phyloP scores from a whole-genome alignment of 257 asterid genomes.

The Solanum sejunctum region DNA sequence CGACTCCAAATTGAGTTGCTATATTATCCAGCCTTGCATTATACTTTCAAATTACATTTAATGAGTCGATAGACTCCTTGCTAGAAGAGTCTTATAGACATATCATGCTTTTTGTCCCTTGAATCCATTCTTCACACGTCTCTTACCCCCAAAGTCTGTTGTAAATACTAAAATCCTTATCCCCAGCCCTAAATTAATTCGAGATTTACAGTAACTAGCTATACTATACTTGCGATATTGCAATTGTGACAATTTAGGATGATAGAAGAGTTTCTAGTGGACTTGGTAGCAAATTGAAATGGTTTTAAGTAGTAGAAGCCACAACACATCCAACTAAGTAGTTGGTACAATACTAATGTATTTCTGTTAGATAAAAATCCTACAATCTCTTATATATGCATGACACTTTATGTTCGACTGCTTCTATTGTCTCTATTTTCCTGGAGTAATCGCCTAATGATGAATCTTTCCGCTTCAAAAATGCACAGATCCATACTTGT shows the following conservation, averaged over 20 bases:
- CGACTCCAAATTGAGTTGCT: background rate
- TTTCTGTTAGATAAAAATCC: background rate
- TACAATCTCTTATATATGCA: background rate
- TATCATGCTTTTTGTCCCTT: background rate
- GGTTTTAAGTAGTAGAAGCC: background rate
- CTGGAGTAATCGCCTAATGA: background rate
- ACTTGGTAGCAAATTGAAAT: background rate
- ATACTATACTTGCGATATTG: background rate
- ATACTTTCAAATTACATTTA: background rate
- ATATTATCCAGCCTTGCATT: background rate
- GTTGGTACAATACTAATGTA: background rate
- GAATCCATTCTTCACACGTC: background rate
- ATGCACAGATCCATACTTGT: slow-evolving; percentile 50
- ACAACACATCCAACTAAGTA: background rate
- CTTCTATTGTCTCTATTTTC: background rate
- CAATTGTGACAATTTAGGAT: background rate
- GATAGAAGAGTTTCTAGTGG: background rate
- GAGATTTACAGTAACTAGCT: background rate
- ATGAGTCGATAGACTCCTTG: background rate
- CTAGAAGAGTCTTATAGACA: background rate
- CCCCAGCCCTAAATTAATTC: background rate
- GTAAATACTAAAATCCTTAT: background rate
- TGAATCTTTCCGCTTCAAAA: background rate
- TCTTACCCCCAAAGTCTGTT: background rate
- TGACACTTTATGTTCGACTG: background rate